These are phyloP conservation scores for Marasmius oreades DNA, from an alignment of 1,284 basidiomycete genomes.

Conservation along the genomic window DNA sequence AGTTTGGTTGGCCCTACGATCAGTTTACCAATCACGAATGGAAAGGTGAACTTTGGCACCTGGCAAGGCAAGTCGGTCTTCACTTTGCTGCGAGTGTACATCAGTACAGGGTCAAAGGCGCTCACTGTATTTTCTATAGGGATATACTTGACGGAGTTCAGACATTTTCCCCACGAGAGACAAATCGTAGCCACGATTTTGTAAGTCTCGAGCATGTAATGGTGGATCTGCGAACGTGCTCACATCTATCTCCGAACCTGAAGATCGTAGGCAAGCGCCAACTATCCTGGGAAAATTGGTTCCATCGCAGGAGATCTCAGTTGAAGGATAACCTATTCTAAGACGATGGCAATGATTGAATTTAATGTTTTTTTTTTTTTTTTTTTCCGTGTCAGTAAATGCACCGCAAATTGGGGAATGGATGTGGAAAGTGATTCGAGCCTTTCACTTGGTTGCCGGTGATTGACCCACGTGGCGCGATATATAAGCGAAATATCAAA, in stretches of 20 bases:
- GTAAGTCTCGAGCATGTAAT: constrained; percentile 35
- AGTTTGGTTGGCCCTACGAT: constrained; percentile 80
- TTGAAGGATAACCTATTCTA: background rate
- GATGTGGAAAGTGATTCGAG: background rate
- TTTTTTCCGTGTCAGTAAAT: background rate
- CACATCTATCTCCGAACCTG: background rate
- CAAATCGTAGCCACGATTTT: constrained; percentile 81
- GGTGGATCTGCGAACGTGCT: constrained; percentile 3
- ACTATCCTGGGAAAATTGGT: background rate
- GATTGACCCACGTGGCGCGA: background rate
- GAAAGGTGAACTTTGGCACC: constrained; percentile 79
- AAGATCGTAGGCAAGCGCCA: background rate
- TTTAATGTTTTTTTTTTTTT: background rate
- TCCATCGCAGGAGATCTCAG: background rate
- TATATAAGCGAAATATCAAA: background rate
- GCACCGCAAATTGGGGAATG: background rate
- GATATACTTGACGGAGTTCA: constrained; percentile 82
- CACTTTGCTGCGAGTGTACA: background rate
- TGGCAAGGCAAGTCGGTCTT: constrained; percentile 69
- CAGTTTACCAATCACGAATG: constrained; percentile 83
- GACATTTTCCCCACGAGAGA: constrained; percentile 62
- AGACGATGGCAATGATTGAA: background rate
- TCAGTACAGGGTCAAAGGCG: background rate
- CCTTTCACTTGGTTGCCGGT: background rate
- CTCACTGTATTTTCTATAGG: constrained; percentile 37